Conservation (phyloP, 768 basidiomycete genomes). For the Naematelia encephala region DNA sequence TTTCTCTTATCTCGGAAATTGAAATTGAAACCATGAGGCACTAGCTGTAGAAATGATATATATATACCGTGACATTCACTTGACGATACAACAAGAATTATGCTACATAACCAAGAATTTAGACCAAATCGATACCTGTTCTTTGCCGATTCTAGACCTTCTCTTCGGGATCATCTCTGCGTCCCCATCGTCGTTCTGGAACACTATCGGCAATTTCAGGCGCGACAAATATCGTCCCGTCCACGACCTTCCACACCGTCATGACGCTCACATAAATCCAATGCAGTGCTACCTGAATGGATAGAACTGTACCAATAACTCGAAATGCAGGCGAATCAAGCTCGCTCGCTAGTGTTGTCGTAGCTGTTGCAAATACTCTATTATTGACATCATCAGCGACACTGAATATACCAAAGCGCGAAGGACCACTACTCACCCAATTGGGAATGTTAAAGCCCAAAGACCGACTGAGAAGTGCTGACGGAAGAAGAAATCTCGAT, state of each 20-base stretch:
- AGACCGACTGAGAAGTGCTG: constrained; percentile 25
- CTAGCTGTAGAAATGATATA: too few relatives aligned
- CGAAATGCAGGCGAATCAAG: constrained; percentile 42
- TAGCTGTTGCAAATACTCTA: constrained; percentile 31
- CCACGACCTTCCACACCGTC: constrained; percentile 26
- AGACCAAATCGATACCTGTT: too few relatives aligned
- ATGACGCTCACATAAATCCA: constrained; percentile 43
- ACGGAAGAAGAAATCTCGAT: constrained; percentile 22
- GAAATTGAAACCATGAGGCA: too few relatives aligned
- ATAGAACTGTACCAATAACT: constrained; percentile 42
- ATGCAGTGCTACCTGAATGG: constrained; percentile 31
- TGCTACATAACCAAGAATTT: too few relatives aligned
- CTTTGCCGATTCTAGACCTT: neutral
- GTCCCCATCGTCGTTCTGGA: neutral
- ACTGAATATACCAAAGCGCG: neutral
- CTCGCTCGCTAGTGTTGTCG: constrained; percentile 38
- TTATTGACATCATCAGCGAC: neutral
- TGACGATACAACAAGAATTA: too few relatives aligned
- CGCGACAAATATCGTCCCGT: constrained; percentile 42
- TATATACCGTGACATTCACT: too few relatives aligned
- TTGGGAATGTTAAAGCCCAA: constrained; percentile 47
- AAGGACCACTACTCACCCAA: constrained; percentile 24
- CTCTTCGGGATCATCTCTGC: neutral
- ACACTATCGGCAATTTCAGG: constrained; percentile 17
- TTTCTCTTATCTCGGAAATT: too few relatives aligned